Conservation (phyloP, 139 green algal genomes). For the Dunaliella sp. region DNA sequence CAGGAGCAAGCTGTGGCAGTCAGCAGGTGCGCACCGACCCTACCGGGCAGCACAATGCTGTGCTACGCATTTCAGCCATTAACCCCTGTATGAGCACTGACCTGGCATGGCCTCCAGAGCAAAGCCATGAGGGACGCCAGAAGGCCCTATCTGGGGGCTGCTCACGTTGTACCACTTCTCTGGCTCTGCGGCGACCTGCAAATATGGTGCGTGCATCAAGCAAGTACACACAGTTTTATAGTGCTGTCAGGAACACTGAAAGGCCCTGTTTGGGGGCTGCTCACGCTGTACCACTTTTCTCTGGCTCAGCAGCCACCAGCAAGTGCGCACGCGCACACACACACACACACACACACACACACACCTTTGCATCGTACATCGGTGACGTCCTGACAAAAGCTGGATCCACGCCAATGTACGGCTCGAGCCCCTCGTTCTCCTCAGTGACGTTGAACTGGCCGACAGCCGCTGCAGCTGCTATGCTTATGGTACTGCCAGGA, state of each 20-base stretch:
- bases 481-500: not conserved
- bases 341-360: not conserved
- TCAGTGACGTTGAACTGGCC: too few species aligned
- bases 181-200: not conserved
- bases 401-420: not conserved
- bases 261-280: not conserved
- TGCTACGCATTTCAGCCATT: too few species aligned
- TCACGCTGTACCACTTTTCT: not conserved
- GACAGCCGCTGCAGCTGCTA: not conserved
- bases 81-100: too few species aligned
- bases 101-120: not conserved
- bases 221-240: too few species aligned
- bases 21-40: too few species aligned
- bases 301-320: not conserved
- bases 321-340: not conserved
- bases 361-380: not conserved
- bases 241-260: not conserved
- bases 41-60: too few species aligned
- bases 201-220: too few species aligned
- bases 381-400: not conserved
- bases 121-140: not conserved
- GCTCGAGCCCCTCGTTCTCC: not conserved
- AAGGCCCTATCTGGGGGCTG: not conserved
- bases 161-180: not conserved
- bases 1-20: too few species aligned